Conservation (phyloP, 177 flowering plant genomes). For the Vitis hybrid region DNA sequence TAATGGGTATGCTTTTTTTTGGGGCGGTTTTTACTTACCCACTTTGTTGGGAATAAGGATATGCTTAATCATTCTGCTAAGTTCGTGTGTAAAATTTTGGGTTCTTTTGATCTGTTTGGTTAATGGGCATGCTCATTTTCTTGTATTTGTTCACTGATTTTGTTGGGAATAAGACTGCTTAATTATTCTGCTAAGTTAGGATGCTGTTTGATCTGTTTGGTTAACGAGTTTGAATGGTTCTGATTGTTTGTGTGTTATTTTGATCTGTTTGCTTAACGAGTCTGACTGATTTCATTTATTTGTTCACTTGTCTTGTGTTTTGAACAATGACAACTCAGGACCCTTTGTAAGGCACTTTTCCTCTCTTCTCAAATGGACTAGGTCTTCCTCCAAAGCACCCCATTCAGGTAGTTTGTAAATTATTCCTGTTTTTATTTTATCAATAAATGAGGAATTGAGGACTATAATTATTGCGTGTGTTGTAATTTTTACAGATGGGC, state of each 20-base stretch:
- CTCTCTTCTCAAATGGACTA: conserved; percentile 75
- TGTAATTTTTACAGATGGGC: conserved; percentile 52
- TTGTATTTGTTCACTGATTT: not conserved
- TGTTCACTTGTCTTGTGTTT: conserved; percentile 1
- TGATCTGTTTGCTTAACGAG: not conserved
- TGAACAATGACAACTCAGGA: conserved; percentile 37
- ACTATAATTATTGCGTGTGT: too few species aligned
- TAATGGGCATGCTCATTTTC: conserved; percentile 14
- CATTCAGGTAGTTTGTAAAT: conserved; percentile 51
- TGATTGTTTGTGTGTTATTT: not conserved
- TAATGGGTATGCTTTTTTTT: conserved; percentile 7
- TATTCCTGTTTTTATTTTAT: not conserved
- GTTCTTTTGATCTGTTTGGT: conserved; percentile 22
- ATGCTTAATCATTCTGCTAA: not conserved
- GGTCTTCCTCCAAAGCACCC: conserved; percentile 60
- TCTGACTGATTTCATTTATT: not conserved
- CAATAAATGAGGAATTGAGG: too few species aligned
- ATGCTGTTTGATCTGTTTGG: not conserved
- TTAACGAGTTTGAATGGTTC: not conserved
- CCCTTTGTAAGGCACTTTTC: conserved; percentile 74
- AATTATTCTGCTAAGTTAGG: not conserved
- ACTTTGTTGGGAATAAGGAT: not conserved
- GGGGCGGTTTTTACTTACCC: not conserved
- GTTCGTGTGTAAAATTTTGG: not conserved
- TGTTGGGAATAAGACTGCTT: not conserved